Evolutionary conservation across 306 rosid genomes (phyloP).

Genomic region (Lupinus albus): DNA sequence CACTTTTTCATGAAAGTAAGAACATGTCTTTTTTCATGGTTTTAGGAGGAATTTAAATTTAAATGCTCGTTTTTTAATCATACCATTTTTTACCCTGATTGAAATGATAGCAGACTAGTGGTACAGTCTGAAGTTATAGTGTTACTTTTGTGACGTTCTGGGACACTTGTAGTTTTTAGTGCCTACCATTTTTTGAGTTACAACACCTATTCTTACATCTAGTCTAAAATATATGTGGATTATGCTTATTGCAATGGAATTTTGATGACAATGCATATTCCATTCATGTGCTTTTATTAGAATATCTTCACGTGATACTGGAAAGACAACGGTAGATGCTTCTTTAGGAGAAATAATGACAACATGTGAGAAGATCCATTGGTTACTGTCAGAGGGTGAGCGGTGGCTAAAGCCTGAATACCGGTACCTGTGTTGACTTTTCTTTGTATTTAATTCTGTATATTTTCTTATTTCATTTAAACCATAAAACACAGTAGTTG

Average conservation of each 20-base stretch:
- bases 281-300: constrained; percentile 50
- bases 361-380: constrained; percentile 91
- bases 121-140: not conserved
- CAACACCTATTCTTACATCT: constrained; percentile 3
- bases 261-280: constrained; percentile 15
- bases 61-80: not conserved
- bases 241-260: constrained; percentile 29
- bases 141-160: constrained; percentile 2
- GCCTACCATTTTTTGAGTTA: not conserved
- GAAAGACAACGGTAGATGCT: constrained; percentile 94
- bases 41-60: not conserved
- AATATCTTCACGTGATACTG: constrained; percentile 89
- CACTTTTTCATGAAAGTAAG: not conserved
- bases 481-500: not conserved
- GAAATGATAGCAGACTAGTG: constrained; percentile 15
- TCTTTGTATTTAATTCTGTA: not conserved
- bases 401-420: constrained; percentile 87
- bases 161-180: constrained; percentile 18
- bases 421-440: constrained; percentile 54
- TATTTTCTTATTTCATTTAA: constrained; percentile 22
- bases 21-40: not conserved
- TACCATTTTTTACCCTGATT: not conserved
- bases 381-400: constrained; percentile 97
- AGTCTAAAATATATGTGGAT: constrained; percentile 9
- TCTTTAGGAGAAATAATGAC: constrained; percentile 94